Evolutionary conservation across 164 flowering plant genomes (phyloP).

Genomic region (Berberis thunbergii): DNA sequence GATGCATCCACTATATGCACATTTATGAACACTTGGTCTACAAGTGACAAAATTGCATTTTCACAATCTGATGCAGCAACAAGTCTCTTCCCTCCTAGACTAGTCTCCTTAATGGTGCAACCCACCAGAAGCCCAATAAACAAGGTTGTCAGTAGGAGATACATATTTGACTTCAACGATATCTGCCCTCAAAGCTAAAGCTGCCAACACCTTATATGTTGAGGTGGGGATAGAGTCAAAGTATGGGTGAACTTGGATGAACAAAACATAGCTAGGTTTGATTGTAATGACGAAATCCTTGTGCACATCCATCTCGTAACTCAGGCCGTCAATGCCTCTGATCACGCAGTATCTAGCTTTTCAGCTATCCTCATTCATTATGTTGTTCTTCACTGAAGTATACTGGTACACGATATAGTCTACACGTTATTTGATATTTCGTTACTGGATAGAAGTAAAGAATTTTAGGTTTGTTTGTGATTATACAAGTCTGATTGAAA

Average conservation of each 20-base stretch:
- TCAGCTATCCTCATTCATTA: no score
- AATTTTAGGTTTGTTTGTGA: no score
- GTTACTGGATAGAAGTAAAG: no score
- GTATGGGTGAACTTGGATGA: constrained; percentile 6
- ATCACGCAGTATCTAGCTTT: no score
- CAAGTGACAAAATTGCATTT: not conserved
- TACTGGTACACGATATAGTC: no score
- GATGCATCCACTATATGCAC: constrained; percentile 12
- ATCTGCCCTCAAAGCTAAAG: constrained; percentile 20
- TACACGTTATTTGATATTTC: no score
- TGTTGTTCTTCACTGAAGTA: no score
- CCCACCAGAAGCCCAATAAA: not conserved
- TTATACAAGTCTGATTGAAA: no score
- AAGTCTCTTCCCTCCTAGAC: constrained; percentile 9
- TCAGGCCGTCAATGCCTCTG: no score
- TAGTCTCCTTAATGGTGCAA: not conserved
- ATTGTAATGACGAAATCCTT: constrained; percentile 2
- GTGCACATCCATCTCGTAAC: not conserved
- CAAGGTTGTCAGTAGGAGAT: constrained; percentile 23
- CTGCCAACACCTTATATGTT: not conserved
- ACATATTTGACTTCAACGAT: constrained; percentile 33
- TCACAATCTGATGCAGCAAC: not conserved
- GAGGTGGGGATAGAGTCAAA: not conserved
- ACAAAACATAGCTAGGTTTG: constrained; percentile 3
- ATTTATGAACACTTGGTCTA: constrained; percentile 22